Percentiles rank a stretch among this genome's conserved stretches.
These are phyloP conservation scores for Mariannaea sp. DNA, from an alignment of 2,329 filamentous ascomycete species.

Conservation along the genomic window DNA sequence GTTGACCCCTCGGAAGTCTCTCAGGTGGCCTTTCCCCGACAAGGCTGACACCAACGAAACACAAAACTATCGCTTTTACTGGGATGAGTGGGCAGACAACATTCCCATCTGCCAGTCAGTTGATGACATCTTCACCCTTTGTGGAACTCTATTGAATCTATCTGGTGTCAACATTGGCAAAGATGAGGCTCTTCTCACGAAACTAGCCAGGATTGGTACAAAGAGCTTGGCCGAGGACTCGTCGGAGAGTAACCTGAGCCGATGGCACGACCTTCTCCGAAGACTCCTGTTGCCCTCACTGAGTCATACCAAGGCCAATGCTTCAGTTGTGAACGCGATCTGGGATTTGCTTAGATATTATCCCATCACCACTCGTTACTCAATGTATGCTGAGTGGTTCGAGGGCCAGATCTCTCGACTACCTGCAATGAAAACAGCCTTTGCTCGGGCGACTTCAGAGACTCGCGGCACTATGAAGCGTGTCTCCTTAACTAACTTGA, in stretches of 20 bases:
- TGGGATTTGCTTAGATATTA: slow-evolving; percentile 83
- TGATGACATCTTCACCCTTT: slow-evolving; percentile 88
- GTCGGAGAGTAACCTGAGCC: slow-evolving; percentile 70
- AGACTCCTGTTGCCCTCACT: slow-evolving; percentile 86
- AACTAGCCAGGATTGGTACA: slow-evolving; percentile 82
- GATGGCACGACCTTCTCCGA: slow-evolving; percentile 86
- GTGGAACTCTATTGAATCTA: slow-evolving; percentile 80
- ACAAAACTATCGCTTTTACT: slow-evolving; percentile 89
- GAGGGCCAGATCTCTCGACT: slow-evolving; percentile 75
- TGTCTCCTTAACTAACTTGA: slow-evolving; percentile 83
- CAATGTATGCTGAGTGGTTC: slow-evolving; percentile 93
- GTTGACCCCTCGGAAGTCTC: slow-evolving; percentile 65
- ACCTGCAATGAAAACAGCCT: slow-evolving; percentile 78
- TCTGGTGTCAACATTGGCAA: slow-evolving; percentile 89
- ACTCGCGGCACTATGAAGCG: slow-evolving; percentile 88
- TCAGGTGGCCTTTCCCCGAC: slow-evolving; percentile 86
- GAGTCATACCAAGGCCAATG: slow-evolving; percentile 83
- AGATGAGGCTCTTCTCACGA: slow-evolving; percentile 77
- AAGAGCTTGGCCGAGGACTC: slow-evolving; percentile 72
- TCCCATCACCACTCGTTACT: slow-evolving; percentile 76
- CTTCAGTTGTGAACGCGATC: slow-evolving; percentile 81
- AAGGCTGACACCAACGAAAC: slow-evolving; percentile 75
- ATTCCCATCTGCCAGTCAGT: slow-evolving; percentile 88
- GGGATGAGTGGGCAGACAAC: slow-evolving; percentile 96
- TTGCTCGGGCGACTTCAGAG: slow-evolving; percentile 75